Base-by-base conservation (phyloP, 257 asterid genomes). In the Forsythia viridissima region DNA sequence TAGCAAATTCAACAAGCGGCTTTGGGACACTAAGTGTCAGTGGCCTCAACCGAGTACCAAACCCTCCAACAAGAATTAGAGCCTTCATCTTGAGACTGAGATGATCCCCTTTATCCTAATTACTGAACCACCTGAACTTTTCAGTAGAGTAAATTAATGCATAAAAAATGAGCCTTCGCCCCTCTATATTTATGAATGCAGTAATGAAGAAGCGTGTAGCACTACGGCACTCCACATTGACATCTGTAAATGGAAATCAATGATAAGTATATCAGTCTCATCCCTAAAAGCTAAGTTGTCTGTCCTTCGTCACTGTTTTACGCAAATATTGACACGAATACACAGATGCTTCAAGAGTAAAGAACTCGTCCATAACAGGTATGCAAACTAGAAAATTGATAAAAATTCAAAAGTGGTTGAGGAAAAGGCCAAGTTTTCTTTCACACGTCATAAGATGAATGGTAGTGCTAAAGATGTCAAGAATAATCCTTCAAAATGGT, bases 11-110 rank as follows among this genome's bases (percentile, higher is more conserved):
- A 82, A 94, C 98, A 13, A 94, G 94, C 8, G 98, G 98, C 89
- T 94, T 94, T 13, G 97, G 98, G 79, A 92, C 85, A 76, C 97
- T 94, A 66, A 92, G 83, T 21, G 98, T 94, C 83, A 94, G 76
- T 11, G 98, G 98, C 91, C 98, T 92, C 93, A 94, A 82, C 75
- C 98, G 88, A 73, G 98, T 94, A 65, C 97, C 98, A 68, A 92
- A 92, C 15, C 98, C 98, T 82, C 98, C 98, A 80, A 91, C 98
- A 79, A 94, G 98, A 88, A 94, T 94, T 63, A 94, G 83, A 73
- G 97, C 98, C 97, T 94, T 92, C 97, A 92, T 94, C 82, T 24
- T 85, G 82, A 80, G 77, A 73, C 68, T 81, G 68, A 20, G 42
- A 72, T 34, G 57, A 70, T 80, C 75, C 78, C 73, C 80, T 78